Base-by-base conservation (phyloP, 75 land plant species). In the Pinus albicaulis region DNA sequence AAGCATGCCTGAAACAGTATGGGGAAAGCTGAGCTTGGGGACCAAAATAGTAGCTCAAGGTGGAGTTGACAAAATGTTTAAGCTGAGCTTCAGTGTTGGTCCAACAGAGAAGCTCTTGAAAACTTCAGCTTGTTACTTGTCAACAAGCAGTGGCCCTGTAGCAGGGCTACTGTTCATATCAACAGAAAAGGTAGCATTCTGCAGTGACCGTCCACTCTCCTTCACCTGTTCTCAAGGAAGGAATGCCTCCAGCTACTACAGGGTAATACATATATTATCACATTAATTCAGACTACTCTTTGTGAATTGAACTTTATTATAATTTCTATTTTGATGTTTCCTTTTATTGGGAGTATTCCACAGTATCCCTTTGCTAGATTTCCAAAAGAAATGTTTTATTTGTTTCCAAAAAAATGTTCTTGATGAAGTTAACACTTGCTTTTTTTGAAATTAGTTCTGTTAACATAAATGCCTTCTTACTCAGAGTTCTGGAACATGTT, bases 111-210 rank as follows among this genome's bases (percentile, higher is more conserved):
- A 79, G 75, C 75, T 91, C 38, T 52, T 85, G 16, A 89, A 91
- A 77, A 82, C 89, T 23, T 91, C 77, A 26, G 87, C 87, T 16
- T 91, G 93, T 59, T 86, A 89, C 68, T 76, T 91, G 20, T 91
- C 86, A 15, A 91, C 93, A 12, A 81, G 87, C 13, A 80, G 83
- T 22, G 89, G 93, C 23, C 93, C 93, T 5, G 80, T 91, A 31
- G 79, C 93, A 36, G 93, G 93, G 7, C 74, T 89, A 7, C 83
- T 89, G 24, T 91, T 85, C 72, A 77, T 91, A 28, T 91, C 92
- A 5, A 91, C 84, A n/a, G 76, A 88, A 20, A 89, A 80, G 59
- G 26, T 89, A 75, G 82, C 93, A 13, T 91, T 91, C 55, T 86
- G 79, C 80, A 91, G 93, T 77, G 91, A 91, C 41, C 77, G 85